Base-by-base conservation (phyloP, 208 protist genomes). In the Acanthamoeba royreba region DNA sequence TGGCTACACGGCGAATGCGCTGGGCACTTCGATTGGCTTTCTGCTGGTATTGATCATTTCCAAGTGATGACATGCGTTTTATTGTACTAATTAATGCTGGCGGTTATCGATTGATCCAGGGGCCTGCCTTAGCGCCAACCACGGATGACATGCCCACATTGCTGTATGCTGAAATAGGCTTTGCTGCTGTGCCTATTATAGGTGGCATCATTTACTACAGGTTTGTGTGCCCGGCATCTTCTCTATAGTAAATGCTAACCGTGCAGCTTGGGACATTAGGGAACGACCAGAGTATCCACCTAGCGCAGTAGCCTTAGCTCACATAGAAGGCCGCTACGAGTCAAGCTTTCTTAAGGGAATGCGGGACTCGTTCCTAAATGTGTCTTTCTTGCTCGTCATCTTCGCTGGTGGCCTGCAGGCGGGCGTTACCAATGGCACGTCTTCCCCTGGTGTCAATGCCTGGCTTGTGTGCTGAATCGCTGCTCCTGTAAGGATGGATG, bases 181-280 rank as follows among this genome's bases (percentile, higher is more conserved):
- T 86, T 33, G 74, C 74, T 33, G 17, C 74, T 33, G 19, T 86
- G 2, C 74, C 74, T 3, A 86, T 86, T 15, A 63, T 86, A 5
- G 74, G 74, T 11, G 74, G 74, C 74, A 33, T 86, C 74, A 86
- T 86, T n/a, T 86, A 86, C 74, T 86, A 86, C 74, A 4, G 8
- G 25, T 4, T 13, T 22, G 4, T 19, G 19, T 8, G 74, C 25
- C 46, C 17, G 17, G n/a, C n/a, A 22, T 33, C 19, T 19, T 42
- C 72, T 63, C 8, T 35, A 31, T 49, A 25, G 28, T 77, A 22
- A 43, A 25, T n/a, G 33, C 5, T 11, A 19, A 47, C 38, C n/a
- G n/a, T 17, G 7, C 7, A 17, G 42, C 0, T 43, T 40, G 42
- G 9, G 17, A n/a, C 42, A 4, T 42, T n/a, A 86, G 74, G 46